Evolutionary conservation across 2,329 filamentous ascomycete genomes (phyloP).

Genomic region (Pseudogymnoascus sp.): DNA sequence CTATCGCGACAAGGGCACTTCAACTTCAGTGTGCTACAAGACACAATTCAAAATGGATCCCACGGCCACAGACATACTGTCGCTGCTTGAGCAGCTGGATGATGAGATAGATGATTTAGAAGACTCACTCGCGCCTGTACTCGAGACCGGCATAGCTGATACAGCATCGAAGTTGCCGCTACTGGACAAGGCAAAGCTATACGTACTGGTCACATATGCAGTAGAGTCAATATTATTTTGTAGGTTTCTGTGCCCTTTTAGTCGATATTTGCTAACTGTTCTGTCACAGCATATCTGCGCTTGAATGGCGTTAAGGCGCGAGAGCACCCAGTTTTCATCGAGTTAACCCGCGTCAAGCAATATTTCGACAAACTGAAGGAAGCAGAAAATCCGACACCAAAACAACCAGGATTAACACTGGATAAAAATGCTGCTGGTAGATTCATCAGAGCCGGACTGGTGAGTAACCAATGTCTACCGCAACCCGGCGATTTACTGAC

Average conservation of each 20-base stretch:
- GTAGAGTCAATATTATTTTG: slow-evolving; percentile 87
- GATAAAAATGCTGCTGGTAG: slow-evolving; percentile 72
- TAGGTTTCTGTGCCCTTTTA: slow-evolving; percentile 33
- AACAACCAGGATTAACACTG: slow-evolving; percentile 49
- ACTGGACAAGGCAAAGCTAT: slow-evolving; percentile 91
- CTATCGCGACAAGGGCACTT: slow-evolving; percentile 2
- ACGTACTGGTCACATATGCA: slow-evolving; percentile 78
- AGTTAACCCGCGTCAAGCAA: slow-evolving; percentile 78
- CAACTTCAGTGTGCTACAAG: background rate
- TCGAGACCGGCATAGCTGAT: slow-evolving; percentile 56
- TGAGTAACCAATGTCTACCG: slow-evolving; percentile 33
- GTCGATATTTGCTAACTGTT: background rate
- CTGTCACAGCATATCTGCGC: slow-evolving; percentile 58
- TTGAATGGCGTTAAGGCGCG: slow-evolving; percentile 75
- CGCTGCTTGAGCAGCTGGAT: slow-evolving; percentile 48
- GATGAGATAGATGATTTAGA: slow-evolving; percentile 74
- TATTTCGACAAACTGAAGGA: slow-evolving; percentile 90
- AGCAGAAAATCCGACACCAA: slow-evolving; percentile 55
- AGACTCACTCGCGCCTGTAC: slow-evolving; percentile 63
- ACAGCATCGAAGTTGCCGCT: slow-evolving; percentile 73
- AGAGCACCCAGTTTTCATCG: slow-evolving; percentile 74
- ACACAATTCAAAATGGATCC: slow-evolving; percentile 34
- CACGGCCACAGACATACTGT: slow-evolving; percentile 21
- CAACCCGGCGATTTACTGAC: slow-evolving; percentile 13
- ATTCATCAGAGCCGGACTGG: slow-evolving; percentile 75